Evolutionary conservation across 345 rosid genomes (phyloP).

Genomic region (Eucalyptus pauciflora): DNA sequence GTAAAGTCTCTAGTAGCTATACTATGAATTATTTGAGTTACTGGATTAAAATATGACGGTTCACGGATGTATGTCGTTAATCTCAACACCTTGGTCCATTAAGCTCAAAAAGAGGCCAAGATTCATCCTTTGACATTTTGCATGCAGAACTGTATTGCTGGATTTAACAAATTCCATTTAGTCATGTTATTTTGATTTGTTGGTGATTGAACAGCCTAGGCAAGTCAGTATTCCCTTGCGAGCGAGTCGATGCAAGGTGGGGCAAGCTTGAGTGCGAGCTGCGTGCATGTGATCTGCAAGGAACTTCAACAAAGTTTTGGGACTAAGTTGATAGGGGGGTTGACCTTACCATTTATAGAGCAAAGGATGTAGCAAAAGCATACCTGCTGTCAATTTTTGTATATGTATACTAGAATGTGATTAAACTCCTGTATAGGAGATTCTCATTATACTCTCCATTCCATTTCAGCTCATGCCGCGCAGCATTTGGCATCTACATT

Average conservation of each 20-base stretch:
- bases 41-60: neutral
- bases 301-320: constrained; percentile 14
- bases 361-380: neutral
- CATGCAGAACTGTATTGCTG: neutral
- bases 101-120: neutral
- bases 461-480: neutral
- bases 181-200: neutral
- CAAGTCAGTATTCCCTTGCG: constrained; percentile 59
- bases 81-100: neutral
- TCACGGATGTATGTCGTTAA: neutral
- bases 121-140: neutral
- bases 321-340: neutral
- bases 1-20: neutral
- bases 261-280: constrained; percentile 96
- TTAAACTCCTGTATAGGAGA: neutral
- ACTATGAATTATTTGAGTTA: neutral
- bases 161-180: neutral
- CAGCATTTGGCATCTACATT: neutral
- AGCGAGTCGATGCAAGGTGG: constrained; percentile 95
- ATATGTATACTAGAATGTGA: neutral
- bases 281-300: constrained; percentile 72
- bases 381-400: neutral
- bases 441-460: neutral
- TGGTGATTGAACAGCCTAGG: constrained; percentile 44
- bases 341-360: neutral